Base-by-base conservation (phyloP, 768 basidiomycete genomes). In the Lactarius vividus region DNA sequence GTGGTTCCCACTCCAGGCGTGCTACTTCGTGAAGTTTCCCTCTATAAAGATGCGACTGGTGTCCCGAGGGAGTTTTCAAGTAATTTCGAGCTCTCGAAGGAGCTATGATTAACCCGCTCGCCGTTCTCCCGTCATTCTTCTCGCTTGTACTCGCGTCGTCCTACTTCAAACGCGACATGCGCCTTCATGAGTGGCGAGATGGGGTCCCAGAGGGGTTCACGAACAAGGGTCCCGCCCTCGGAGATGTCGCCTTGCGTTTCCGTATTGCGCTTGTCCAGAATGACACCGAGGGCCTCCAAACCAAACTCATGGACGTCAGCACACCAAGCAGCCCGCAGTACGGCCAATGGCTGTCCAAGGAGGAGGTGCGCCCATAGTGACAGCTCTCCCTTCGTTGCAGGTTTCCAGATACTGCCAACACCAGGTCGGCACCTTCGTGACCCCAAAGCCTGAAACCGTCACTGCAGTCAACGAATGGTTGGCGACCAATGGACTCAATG, bases 281-380 rank as follows among this genome's bases (percentile, higher is more conserved):
- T 15, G 59, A 60, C 28, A n/a, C 13, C 3, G 28, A 49, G 18
- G 72, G 72, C 1, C 67, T 71, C 29, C 61, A 73, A 62, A 63
- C 62, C 23, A 63, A 58, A 59, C 68, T 73, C 39, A 63, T 69
- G 57, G 67, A 61, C 11, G 66, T 72, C 65, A 69, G 68, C 49
- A 69, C 72, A 15, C 72, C 72, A 11, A 58, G 58, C 26, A 73
- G 64, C 62, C 42, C 62, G 59, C 59, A 49, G 23, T 70, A 67
- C 59, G 69, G 72, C 6, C 66, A 69, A 60, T 69, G 67, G 46
- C 40, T 73, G n/a, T 63, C 61, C 61, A 72, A 70, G 70, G 70
- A 69, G 39, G 70, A 73, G 66, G 72, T 73, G 37, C 16, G 61
- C n/a, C 28, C 54, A 55, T 33, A 54, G 1, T 23, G 20, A 28